phyloP scores from a whole-genome alignment of 768 basidiomycete species.

The Macrolepiota dolichaula region DNA sequence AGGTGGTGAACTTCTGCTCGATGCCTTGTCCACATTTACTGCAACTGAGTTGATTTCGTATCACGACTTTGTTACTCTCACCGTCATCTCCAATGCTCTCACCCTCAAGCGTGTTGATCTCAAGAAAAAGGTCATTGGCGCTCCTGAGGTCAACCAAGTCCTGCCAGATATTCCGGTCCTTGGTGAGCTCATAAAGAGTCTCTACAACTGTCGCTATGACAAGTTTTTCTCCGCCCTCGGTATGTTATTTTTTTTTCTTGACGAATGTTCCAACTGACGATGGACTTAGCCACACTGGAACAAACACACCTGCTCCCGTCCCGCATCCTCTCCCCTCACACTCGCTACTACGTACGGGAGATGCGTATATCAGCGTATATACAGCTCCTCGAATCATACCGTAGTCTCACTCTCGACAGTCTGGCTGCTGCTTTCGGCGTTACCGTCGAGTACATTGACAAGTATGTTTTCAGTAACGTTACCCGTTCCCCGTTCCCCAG shows the following conservation, averaged over 20 bases:
- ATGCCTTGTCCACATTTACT: constrained; percentile 92
- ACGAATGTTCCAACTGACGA: not conserved
- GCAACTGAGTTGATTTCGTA: constrained; percentile 87
- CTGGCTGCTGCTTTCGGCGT: constrained; percentile 89
- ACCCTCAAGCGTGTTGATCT: constrained; percentile 79
- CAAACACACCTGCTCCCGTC: constrained; percentile 85
- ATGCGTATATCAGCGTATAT: constrained; percentile 94
- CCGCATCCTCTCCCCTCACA: constrained; percentile 80
- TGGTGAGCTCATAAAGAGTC: constrained; percentile 76
- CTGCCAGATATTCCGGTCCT: constrained; percentile 81
- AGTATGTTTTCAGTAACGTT: constrained; percentile 40
- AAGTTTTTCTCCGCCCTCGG: constrained; percentile 91
- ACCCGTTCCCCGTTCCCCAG: not conserved
- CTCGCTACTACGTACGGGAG: constrained; percentile 89
- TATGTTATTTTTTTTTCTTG: constrained; percentile 25
- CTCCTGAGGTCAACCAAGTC: constrained; percentile 86
- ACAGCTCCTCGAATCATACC: constrained; percentile 90
- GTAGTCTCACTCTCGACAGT: constrained; percentile 84
- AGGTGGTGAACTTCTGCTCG: constrained; percentile 81
- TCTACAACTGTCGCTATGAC: constrained; percentile 93
- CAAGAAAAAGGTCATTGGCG: constrained; percentile 88
- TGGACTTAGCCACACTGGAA: constrained; percentile 73
- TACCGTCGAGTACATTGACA: constrained; percentile 82
- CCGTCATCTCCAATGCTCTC: constrained; percentile 77
- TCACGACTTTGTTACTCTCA: constrained; percentile 85